phyloP scores from a whole-genome alignment of 1,139 yeast genomes.

The Blastobotrys proliferans region DNA sequence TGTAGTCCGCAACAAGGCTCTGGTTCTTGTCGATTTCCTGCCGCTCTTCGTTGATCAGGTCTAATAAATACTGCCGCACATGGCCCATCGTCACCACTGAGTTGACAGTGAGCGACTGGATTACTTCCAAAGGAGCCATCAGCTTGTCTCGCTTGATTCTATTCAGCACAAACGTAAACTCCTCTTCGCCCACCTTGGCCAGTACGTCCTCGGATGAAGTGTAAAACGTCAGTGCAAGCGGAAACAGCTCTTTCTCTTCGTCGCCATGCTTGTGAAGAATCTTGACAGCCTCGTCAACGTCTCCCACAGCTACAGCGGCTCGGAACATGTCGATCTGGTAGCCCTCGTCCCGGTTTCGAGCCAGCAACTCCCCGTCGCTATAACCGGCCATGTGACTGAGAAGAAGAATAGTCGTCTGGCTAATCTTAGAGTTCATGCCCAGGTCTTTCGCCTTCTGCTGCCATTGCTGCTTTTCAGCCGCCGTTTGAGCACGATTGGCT shows the following conservation, averaged over 20 bases:
- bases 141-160: slow-evolving; percentile 51
- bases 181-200: slow-evolving; percentile 50
- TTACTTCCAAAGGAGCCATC: slow-evolving; percentile 71
- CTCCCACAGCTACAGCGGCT: slow-evolving; percentile 54
- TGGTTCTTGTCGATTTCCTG: slow-evolving; percentile 66
- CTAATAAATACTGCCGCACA: slow-evolving; percentile 64
- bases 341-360: slow-evolving; percentile 39
- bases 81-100: slow-evolving; percentile 70
- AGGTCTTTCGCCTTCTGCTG: slow-evolving; percentile 56
- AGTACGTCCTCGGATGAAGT: slow-evolving; percentile 56
- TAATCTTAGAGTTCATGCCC: slow-evolving; percentile 43
- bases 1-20: slow-evolving; percentile 64
- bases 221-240: slow-evolving; percentile 60
- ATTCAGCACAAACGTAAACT: slow-evolving; percentile 48
- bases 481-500: slow-evolving; percentile 43
- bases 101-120: slow-evolving; percentile 61
- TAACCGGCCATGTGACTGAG: slow-evolving; percentile 52
- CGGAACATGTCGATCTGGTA: slow-evolving; percentile 64
- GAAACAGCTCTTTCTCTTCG: slow-evolving; percentile 59
- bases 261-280: slow-evolving; percentile 59
- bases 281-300: slow-evolving; percentile 53
- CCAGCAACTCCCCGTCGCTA: slow-evolving; percentile 25
- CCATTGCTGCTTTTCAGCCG: slow-evolving; percentile 50
- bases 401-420: slow-evolving; percentile 56
- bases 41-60: slow-evolving; percentile 56